Evolutionary conservation across 2,329 filamentous ascomycete genomes (phyloP), one percentile per base, ranked within the genome.

Genomic region (Cladophialophora immunda): DNA sequence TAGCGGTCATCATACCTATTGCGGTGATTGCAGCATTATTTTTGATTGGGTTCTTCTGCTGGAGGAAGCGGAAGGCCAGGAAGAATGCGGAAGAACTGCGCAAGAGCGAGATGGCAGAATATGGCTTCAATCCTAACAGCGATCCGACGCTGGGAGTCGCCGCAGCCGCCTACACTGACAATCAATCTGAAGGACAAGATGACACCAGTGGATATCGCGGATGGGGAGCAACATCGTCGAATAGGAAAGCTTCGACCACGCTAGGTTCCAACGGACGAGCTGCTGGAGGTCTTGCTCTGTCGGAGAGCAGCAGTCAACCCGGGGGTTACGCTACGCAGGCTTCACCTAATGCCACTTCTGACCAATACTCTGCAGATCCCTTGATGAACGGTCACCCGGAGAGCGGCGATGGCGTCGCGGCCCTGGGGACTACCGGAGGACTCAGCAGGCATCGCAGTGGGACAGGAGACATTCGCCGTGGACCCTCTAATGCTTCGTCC

Each of bases 111-210:
- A 93, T 97, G 11, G 94, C 98, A 78, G 95, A 98, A 76, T 98
- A 98, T 77, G 90, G 92, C 34, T 98, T 94, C 83, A 98, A 98
- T 78, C 95, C 95, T n/a, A 98, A 98, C 80, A 90, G 93, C 67
- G 94, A 97, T 76, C 93, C 94, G 0, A 93, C 91, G 0, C 84
- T 97, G 13, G 88, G 88, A 7, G 27, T 32, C 13, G 83, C 84
- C 9, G 82, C 74, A 8, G 78, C 76, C 34, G 79, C 77, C 47
- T 81, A 81, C 58, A 79, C 75, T 8, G 87, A 86, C 62, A 85
- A 85, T 61, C 81, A 85, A 50, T 89, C 89, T 73, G 89, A 94
- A 77, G 93, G 94, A 90, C 86, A 88, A 65, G 92, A 97, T 75
- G 91, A 93, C 70, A 86, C 86, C 65, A 86, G 88, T 1, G 94